Base-by-base conservation (phyloP, 306 rosid genomes). In the Dalbergia cochinchinensis region DNA sequence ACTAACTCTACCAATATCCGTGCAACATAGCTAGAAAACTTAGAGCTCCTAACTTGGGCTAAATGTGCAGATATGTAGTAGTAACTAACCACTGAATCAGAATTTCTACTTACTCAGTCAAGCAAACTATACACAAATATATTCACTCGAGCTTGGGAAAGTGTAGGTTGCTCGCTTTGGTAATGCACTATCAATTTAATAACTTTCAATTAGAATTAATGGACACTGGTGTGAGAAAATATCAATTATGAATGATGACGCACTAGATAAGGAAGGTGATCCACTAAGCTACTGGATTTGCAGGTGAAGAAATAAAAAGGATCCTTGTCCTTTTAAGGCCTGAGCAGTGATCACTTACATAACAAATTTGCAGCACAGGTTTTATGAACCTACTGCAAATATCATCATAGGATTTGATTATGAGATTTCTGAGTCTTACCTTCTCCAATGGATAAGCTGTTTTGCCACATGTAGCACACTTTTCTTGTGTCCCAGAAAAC, bases 401-500 rank as follows among this genome's bases (percentile, higher is more conserved):
- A 2, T 26, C 31, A 26, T 55, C 66, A 26, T 39, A 65, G 16
- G 37, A 65, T 37, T 69, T 4, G 64, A 14, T 55, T 37, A 13
- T n/a, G 15, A 34, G 50, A 16, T 14, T 78, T 70, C 48, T 39
- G 47, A 33, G 71, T 66, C 51, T 33, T 86, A 92, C 96, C 96
- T 90, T 92, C 85, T 92, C 97, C 78, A 90, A 77, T 45, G 97
- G 97, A 83, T 90, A 92, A 39, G 92, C 97, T 22, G 92, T 92
- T 86, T 92, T 92, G 22, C 88, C 91, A 50, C 97, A 90, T 45
- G 97, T 86, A 26, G 94, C 88, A 59, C 96, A 92, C 82, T 90
- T 92, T 65, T 92, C 97, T 86, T 88, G 96, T 15, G 96, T 92
- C 71, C 97, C 97, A 71, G 96, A 92, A 82, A 92, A 92, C 97